A percentile compares a stretch with the other conserved stretches of the same genome.
phyloP scores from a whole-genome alignment of 192 early-diverging fungal genomes.

The Podila epicladia region DNA sequence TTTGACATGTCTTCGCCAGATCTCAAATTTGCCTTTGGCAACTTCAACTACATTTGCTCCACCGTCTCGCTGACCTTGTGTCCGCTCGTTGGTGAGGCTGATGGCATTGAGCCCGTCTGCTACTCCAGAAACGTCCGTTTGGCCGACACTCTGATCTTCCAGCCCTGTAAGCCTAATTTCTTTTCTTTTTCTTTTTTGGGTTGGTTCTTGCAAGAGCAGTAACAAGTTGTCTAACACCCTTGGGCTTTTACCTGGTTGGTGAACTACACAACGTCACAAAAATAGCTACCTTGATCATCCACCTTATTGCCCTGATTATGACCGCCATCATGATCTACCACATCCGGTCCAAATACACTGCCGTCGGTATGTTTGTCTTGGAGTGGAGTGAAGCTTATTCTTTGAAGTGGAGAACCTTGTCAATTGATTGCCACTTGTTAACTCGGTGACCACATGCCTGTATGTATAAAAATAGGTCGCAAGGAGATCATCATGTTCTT shows the following conservation, averaged over 20 bases:
- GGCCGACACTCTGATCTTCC: conserved; percentile 85
- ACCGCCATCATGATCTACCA: conserved; percentile 99
- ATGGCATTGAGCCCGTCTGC: conserved; percentile 86
- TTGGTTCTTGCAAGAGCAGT: neutral
- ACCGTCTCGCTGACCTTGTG: conserved; percentile 88
- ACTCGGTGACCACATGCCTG: too few relatives aligned
- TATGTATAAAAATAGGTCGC: conserved; percentile 66
- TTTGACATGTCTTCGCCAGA: conserved; percentile 14
- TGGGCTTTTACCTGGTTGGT: neutral
- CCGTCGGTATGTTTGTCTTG: conserved; percentile 79
- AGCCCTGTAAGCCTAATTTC: conserved; percentile 67
- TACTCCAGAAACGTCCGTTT: conserved; percentile 95
- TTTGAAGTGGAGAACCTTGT: too few relatives aligned
- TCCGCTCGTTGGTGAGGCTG: conserved; percentile 81
- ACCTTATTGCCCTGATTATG: conserved; percentile 94
- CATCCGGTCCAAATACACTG: conserved; percentile 97
- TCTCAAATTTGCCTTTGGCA: conserved; percentile 51
- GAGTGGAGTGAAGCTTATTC: neutral
- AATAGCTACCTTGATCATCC: conserved; percentile 90
- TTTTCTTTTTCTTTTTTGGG: neutral
- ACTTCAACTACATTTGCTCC: conserved; percentile 90
- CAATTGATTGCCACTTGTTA: too few relatives aligned
- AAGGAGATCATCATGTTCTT: conserved; percentile 99
- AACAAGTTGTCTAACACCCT: too few relatives aligned
- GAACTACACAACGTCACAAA: neutral